Conservation (phyloP, 352 stramenopile genomes). For the Discostella stelligera region DNA sequence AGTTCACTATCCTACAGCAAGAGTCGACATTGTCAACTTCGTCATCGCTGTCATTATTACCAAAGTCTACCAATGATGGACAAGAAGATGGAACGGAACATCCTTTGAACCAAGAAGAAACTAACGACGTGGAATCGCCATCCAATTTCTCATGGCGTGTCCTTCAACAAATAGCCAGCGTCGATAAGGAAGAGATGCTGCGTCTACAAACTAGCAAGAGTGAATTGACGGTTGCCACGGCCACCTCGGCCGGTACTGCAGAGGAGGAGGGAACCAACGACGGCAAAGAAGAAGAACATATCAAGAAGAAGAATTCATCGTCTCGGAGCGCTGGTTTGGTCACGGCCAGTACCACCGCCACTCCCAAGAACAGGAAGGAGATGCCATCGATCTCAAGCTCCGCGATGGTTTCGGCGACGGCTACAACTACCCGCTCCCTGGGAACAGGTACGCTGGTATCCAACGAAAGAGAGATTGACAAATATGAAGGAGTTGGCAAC, state of each 20-base stretch:
- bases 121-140: not conserved
- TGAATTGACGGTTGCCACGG: not conserved
- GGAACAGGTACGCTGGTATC: not conserved
- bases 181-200: conserved; percentile 38
- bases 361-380: not conserved
- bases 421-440: not conserved
- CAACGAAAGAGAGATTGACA: not conserved
- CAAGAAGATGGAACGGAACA: not conserved
- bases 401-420: not conserved
- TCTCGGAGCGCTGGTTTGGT: not conserved
- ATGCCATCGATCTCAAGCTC: not conserved
- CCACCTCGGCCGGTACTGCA: not conserved
- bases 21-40: not conserved
- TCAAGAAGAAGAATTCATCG: not conserved
- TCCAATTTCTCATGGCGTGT: conserved; percentile 33
- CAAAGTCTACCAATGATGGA: conserved; percentile 6
- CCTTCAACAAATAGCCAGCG: conserved; percentile 42
- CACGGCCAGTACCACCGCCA: not conserved
- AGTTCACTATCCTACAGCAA: not conserved
- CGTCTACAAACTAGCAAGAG: conserved; percentile 17
- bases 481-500: not conserved
- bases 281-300: not conserved
- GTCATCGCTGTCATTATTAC: not conserved
- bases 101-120: no score
- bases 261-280: not conserved